Evolutionary conservation across 78 protist species (phyloP).

Genomic region (Polysphondylium violaceum): DNA sequence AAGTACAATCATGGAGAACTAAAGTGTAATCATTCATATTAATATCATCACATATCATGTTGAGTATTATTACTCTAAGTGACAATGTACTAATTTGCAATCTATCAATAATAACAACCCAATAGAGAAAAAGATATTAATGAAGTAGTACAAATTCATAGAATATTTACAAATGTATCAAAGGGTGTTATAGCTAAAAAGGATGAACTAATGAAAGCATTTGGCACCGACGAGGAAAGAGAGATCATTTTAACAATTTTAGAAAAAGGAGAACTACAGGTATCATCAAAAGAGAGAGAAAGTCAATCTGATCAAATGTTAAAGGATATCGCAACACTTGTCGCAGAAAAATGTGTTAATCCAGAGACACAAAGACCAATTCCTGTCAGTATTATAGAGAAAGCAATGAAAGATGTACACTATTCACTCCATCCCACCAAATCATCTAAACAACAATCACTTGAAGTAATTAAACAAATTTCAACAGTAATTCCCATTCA

Average conservation of each 20-base stretch:
- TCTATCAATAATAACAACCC: background rate
- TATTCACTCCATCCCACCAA: constrained; percentile 80
- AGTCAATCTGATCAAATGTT: constrained; percentile 49
- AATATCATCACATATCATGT: background rate
- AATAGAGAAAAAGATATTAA: constrained; percentile 91
- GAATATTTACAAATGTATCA: constrained; percentile 94
- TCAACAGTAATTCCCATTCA: constrained; percentile 74
- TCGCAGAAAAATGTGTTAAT: constrained; percentile 88
- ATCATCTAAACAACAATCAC: constrained; percentile 89
- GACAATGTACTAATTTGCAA: background rate
- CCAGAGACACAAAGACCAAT: constrained; percentile 90
- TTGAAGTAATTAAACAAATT: constrained; percentile 88
- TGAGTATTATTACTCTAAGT: background rate
- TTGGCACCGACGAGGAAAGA: constrained; percentile 82
- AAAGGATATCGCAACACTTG: constrained; percentile 90
- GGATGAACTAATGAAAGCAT: constrained; percentile 84
- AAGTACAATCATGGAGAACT: constrained; percentile 90
- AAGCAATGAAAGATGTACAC: constrained; percentile 91
- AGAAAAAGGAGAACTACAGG: constrained; percentile 96
- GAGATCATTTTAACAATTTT: constrained; percentile 51
- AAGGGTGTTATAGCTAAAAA: constrained; percentile 92
- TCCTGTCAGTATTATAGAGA: constrained; percentile 88
- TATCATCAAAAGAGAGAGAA: constrained; percentile 91
- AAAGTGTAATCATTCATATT: constrained; percentile 81
- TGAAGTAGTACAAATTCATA: constrained; percentile 95